These are phyloP conservation scores for Chytridium lagenaria DNA, from an alignment of 371 early-diverging fungal species.

Conservation along the genomic window DNA sequence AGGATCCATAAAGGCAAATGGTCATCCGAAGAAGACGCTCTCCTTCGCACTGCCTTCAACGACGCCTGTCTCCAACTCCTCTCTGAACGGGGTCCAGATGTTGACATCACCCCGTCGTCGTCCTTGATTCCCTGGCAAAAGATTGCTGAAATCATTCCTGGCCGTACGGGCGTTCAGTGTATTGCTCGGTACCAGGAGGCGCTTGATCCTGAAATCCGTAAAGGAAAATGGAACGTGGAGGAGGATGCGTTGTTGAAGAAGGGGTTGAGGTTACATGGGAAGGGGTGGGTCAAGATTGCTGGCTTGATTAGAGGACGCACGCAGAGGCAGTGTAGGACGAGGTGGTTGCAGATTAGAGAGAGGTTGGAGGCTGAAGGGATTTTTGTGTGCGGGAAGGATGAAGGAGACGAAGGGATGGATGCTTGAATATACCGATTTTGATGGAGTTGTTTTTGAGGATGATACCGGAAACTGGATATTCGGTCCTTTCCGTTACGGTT, in stretches of 20 bases:
- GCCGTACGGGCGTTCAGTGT: conserved; percentile 73
- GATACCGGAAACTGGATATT: no score
- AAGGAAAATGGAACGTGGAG: conserved; percentile 70
- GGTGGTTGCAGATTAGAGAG: conserved; percentile 55
- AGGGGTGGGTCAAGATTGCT: conserved; percentile 78
- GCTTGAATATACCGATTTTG: neutral
- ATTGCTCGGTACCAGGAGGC: conserved; percentile 81
- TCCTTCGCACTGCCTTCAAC: conserved; percentile 56
- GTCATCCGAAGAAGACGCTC: conserved; percentile 68
- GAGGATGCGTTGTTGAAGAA: conserved; percentile 66
- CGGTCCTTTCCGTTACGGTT: no score
- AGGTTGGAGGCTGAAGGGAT: conserved; percentile 22
- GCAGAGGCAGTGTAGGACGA: conserved; percentile 72
- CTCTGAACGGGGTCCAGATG: neutral
- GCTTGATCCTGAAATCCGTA: conserved; percentile 65
- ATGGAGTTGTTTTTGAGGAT: neutral
- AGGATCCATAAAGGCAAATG: conserved; percentile 72
- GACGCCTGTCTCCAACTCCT: conserved; percentile 20
- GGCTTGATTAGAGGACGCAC: conserved; percentile 71
- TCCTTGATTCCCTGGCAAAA: conserved; percentile 61
- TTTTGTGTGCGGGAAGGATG: conserved; percentile 5
- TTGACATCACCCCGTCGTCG: conserved; percentile 19
- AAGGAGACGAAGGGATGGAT: conserved; percentile 3
- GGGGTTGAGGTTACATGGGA: conserved; percentile 60
- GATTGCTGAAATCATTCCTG: conserved; percentile 63